Evolutionary conservation across 2,329 filamentous ascomycete species (phyloP).

Genomic region (Trichoderma afroharzianum): DNA sequence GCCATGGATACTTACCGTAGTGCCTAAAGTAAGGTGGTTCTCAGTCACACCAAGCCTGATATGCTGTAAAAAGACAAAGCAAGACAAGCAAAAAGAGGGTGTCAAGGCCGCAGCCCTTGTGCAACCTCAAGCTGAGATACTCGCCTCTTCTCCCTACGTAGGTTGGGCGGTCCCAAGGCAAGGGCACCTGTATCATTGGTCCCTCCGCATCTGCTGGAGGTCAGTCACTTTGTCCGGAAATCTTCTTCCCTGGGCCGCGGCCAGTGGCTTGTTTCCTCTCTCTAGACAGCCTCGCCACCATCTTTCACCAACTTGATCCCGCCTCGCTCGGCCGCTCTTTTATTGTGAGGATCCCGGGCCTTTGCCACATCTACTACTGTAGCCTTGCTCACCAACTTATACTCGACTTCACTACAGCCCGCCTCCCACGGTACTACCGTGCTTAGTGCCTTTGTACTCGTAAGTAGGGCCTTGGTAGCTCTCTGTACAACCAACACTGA

Average conservation of each 20-base stretch:
- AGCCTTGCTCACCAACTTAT: background rate
- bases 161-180: slow-evolving; percentile 16
- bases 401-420: background rate
- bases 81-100: background rate
- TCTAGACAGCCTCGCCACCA: background rate
- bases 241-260: background rate
- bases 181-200: slow-evolving; percentile 20
- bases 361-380: background rate
- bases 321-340: background rate
- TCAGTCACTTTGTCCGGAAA: background rate
- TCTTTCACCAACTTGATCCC: background rate
- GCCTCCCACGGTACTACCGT: background rate
- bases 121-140: slow-evolving; percentile 16
- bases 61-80: background rate
- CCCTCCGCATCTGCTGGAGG: slow-evolving; percentile 7
- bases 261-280: background rate
- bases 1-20: background rate
- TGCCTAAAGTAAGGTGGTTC: background rate
- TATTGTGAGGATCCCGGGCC: background rate
- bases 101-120: slow-evolving; percentile 12
- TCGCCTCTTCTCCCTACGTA: background rate
- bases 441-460: background rate
- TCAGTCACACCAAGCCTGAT: background rate
- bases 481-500: background rate
- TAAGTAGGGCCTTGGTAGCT: background rate